Evolutionary conservation across 2,329 filamentous ascomycete species (phyloP).

Genomic region (Penicillium sp.): DNA sequence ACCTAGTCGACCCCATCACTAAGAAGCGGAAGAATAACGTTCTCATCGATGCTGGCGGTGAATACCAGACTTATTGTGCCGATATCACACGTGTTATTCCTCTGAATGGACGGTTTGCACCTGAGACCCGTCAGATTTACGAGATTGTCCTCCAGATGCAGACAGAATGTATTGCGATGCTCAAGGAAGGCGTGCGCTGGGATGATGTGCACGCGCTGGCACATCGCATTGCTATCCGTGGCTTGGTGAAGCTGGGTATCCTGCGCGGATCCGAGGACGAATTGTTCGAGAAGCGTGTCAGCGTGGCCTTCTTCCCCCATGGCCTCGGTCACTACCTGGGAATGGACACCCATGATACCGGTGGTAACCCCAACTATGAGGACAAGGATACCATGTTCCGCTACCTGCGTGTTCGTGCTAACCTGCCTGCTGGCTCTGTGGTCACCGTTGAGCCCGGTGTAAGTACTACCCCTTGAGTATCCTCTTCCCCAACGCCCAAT

Average conservation of each 20-base stretch:
- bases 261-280: slow-evolving; percentile 66
- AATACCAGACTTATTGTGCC: slow-evolving; percentile 81
- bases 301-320: slow-evolving; percentile 87
- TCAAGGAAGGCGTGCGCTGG: slow-evolving; percentile 70
- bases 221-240: slow-evolving; percentile 68
- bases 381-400: slow-evolving; percentile 83
- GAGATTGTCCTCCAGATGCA: slow-evolving; percentile 80
- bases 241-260: slow-evolving; percentile 69
- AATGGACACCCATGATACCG: slow-evolving; percentile 88
- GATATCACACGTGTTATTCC: slow-evolving; percentile 91
- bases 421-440: slow-evolving; percentile 73
- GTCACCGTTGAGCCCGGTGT: slow-evolving; percentile 94
- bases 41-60: slow-evolving; percentile 83
- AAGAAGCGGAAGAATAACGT: slow-evolving; percentile 62
- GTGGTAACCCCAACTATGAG: slow-evolving; percentile 72
- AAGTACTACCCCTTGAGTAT: slow-evolving; percentile 35
- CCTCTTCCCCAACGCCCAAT: background rate
- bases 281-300: slow-evolving; percentile 75
- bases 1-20: slow-evolving; percentile 55
- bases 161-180: slow-evolving; percentile 64
- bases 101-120: slow-evolving; percentile 66
- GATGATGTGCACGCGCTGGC: slow-evolving; percentile 72
- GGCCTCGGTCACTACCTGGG: slow-evolving; percentile 88
- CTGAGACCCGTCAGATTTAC: slow-evolving; percentile 72
- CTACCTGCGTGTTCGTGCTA: slow-evolving; percentile 77